phyloP scores from a whole-genome alignment of 106 monocot genomes.

The Platanthera guangdongensis region DNA sequence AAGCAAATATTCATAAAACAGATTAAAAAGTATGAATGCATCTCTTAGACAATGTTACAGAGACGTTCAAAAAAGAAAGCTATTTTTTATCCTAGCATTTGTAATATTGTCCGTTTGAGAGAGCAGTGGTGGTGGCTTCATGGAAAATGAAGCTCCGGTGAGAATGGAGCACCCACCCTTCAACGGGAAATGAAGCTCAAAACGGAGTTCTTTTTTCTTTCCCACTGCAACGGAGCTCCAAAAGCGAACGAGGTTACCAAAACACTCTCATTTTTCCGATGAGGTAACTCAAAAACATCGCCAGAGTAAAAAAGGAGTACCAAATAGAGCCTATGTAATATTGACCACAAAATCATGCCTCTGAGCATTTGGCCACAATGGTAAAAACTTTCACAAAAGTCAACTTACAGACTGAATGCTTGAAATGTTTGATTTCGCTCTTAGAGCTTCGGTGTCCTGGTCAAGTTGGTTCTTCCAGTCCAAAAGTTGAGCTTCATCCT shows the following conservation, averaged over 20 bases:
- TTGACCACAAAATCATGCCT: too few relatives aligned
- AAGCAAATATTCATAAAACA: not conserved
- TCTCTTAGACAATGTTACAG: not conserved
- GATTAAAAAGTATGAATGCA: not conserved
- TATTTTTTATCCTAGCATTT: not conserved
- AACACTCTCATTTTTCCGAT: too few relatives aligned
- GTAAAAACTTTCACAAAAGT: constrained; percentile 2
- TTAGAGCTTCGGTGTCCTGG: constrained; percentile 82
- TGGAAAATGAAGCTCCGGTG: too few relatives aligned
- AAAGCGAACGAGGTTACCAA: too few relatives aligned
- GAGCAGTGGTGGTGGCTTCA: too few relatives aligned
- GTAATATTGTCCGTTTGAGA: not conserved
- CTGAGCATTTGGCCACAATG: not conserved
- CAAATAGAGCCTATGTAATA: too few relatives aligned
- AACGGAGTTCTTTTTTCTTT: too few relatives aligned
- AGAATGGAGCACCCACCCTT: too few relatives aligned
- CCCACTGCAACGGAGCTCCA: too few relatives aligned
- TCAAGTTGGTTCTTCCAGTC: constrained; percentile 88
- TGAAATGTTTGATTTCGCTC: constrained; percentile 71
- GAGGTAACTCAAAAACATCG: too few relatives aligned
- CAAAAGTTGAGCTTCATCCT: constrained; percentile 72
- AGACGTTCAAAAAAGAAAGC: not conserved
- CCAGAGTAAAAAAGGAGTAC: too few relatives aligned
- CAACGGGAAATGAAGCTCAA: too few relatives aligned
- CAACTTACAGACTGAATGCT: constrained; percentile 75